Evolutionary conservation across 1,284 basidiomycete genomes (phyloP).

Genomic region (Lignosus rhinocerotis): DNA sequence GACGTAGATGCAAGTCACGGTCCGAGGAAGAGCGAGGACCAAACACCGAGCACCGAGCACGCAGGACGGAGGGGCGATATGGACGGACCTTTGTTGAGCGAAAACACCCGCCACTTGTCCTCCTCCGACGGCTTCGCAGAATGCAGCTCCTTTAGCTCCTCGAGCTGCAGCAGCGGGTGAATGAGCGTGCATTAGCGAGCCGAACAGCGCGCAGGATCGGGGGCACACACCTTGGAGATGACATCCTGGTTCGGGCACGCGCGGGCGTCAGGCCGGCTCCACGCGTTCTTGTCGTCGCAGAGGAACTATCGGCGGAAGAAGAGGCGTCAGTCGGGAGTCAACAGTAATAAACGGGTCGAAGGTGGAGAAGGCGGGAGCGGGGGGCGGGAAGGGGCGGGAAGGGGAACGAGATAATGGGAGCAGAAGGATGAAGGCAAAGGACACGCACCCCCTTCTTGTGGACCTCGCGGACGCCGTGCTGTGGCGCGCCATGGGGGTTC

Average conservation of each 20-base stretch:
- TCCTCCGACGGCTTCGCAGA: constrained; percentile 54
- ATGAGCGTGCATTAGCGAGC: neutral
- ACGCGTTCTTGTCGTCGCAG: constrained; percentile 51
- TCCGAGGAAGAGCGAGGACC: neutral
- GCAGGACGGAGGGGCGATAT: neutral
- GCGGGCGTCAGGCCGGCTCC: constrained; percentile 18
- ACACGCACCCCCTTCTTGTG: constrained; percentile 12
- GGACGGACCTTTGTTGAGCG: constrained; percentile 59
- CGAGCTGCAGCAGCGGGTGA: constrained; percentile 43
- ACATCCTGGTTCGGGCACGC: constrained; percentile 64
- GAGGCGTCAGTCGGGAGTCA: neutral
- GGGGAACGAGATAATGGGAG: neutral
- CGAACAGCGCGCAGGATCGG: neutral
- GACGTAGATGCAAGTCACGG: neutral
- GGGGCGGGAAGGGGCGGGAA: neutral
- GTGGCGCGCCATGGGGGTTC: neutral
- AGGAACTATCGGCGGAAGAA: constrained; percentile 48
- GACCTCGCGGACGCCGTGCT: constrained; percentile 7
- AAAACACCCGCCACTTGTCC: constrained; percentile 62
- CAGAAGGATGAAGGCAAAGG: neutral
- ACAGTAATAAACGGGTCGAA: neutral
- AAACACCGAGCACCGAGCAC: neutral
- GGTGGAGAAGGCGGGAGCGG: neutral
- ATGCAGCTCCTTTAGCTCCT: constrained; percentile 62
- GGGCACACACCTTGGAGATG: constrained; percentile 55